Conservation (phyloP, 768 basidiomycete species). For the Psilocybe sp. region DNA sequence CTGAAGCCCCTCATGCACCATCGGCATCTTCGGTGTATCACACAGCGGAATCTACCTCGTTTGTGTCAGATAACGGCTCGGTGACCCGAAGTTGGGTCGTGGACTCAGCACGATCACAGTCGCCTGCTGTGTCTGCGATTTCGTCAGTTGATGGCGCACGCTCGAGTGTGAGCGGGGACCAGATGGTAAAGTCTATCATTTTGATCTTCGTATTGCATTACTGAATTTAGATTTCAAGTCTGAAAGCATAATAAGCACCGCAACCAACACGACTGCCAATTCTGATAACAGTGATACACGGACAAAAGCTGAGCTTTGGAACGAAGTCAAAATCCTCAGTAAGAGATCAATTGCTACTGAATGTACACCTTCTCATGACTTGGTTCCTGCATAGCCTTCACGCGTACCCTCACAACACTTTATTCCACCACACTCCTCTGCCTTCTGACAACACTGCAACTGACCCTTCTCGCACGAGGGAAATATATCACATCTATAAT, state of each 20-base stretch:
- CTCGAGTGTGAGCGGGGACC: conserved; percentile 5
- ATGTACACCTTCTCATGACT: not conserved
- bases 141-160: conserved; percentile 7
- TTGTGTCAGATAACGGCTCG: conserved; percentile 18
- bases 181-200: conserved; percentile 15
- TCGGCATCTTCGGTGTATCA: conserved; percentile 1
- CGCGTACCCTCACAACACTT: conserved; percentile 79
- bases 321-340: conserved; percentile 89
- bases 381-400: conserved; percentile 58
- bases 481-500: conserved; percentile 75
- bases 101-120: conserved; percentile 10
- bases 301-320: conserved; percentile 87
- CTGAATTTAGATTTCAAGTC: conserved; percentile 21
- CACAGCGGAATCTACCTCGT: conserved; percentile 10
- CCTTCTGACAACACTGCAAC: conserved; percentile 83
- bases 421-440: conserved; percentile 86
- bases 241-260: conserved; percentile 29
- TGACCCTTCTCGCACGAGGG: conserved; percentile 77
- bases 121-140: conserved; percentile 12
- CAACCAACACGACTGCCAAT: conserved; percentile 20
- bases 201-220: not conserved
- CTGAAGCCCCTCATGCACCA: conserved; percentile 1
- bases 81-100: conserved; percentile 36
- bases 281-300: conserved; percentile 33
- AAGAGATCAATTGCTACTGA: conserved; percentile 19